These are phyloP conservation scores for Pneumocystis wakefieldiae DNA, from an alignment of 1,139 yeast species.

Conservation along the genomic window DNA sequence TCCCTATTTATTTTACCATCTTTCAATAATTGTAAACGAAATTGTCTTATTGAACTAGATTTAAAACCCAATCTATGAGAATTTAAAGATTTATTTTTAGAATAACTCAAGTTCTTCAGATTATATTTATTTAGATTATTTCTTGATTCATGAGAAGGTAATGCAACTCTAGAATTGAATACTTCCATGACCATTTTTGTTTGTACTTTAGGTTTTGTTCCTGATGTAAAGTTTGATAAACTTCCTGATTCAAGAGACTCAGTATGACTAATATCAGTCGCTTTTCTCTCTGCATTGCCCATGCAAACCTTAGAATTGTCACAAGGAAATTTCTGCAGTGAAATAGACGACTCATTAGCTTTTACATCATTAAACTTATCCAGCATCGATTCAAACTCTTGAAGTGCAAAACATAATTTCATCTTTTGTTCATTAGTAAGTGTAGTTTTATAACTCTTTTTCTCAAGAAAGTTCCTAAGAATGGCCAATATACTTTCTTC, in stretches of 20 bases:
- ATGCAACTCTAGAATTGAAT: background rate
- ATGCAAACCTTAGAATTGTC: background rate
- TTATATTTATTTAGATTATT: background rate
- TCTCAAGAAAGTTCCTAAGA: constrained; percentile 52
- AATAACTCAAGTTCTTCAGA: background rate
- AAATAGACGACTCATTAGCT: background rate
- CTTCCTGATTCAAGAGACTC: background rate
- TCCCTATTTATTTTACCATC: background rate
- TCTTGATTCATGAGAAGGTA: background rate
- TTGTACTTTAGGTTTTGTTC: background rate
- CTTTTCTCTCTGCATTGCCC: background rate
- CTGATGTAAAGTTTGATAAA: background rate
- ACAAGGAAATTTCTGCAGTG: background rate
- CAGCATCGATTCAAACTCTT: constrained; percentile 7
- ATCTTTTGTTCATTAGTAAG: constrained; percentile 17
- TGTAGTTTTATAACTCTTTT: constrained; percentile 37
- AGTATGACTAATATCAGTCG: background rate
- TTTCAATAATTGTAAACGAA: background rate
- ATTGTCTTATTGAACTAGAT: background rate
- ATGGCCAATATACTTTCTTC: constrained; percentile 33
- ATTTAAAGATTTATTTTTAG: background rate
- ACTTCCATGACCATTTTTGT: background rate
- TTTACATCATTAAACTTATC: constrained; percentile 1
- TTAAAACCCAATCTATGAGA: background rate
- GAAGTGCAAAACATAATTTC: constrained; percentile 15